Evolutionary conservation across 306 rosid species (phyloP), one percentile per base, ranked within the genome.

Genomic region (Calophaca sinica): DNA sequence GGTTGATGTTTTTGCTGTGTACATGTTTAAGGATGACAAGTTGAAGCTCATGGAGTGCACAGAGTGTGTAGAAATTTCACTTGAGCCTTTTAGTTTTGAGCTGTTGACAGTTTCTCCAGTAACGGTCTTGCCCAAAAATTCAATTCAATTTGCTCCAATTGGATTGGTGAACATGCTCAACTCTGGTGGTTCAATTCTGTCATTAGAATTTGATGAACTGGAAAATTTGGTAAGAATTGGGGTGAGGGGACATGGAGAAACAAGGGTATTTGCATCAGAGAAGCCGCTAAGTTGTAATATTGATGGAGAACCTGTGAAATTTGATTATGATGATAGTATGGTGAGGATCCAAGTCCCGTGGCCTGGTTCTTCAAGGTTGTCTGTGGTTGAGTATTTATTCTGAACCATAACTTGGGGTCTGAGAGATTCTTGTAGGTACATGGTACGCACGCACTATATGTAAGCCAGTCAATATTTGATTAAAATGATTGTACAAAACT

Each of bases 91-190:
- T 48, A 32, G 48, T 48, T 89, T 49, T 42, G 90, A 92, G 84
- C 87, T 89, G 11, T 59, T 87, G 7, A 87, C 80, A 2, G 80
- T 89, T 63, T 82, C 93, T 70, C 88, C 88, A 0, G 86, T 85
- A 74, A 42, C 28, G 11, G 52, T 81, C 5, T 35, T 82, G 45
- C 41, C 83, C 5, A 70, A 69, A 29, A 72, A 70, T 33, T 61
- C 44, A 52, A 41, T 85, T 74, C 86, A 85, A 55, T 85, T 92
- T 60, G 87, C 93, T 63, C 84, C 88, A 4, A 85, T 89, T 70
- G 97, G 96, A 41, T 70, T 88, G 61, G 86, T 83, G 64, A 92
- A 88, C 81, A 89, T 92, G 96, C 79, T 88, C 0, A 92, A 92
- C 79, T 70, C 88, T 3, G 93, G 96, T 1, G 97, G 89, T 6